Evolutionary conservation across 2,329 filamentous ascomycete genomes (phyloP).

Genomic region (Xylariaceae sp.): DNA sequence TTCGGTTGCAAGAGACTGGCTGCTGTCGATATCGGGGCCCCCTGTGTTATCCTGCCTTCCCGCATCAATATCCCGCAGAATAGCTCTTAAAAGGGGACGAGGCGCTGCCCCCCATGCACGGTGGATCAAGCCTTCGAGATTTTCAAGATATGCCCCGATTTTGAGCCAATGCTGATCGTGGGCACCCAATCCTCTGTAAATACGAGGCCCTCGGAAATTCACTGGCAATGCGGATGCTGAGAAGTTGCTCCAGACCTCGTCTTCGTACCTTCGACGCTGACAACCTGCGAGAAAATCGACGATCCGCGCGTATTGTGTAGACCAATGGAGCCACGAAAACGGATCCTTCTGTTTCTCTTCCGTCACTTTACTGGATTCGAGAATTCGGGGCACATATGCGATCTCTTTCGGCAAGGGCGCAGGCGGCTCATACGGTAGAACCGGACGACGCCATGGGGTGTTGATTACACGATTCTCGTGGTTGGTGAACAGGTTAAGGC

Average conservation of each 20-base stretch:
- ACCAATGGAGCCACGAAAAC: slow-evolving; percentile 32
- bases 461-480: slow-evolving; percentile 37
- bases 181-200: slow-evolving; percentile 26
- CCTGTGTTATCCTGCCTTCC: slow-evolving; percentile 16
- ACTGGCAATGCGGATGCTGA: slow-evolving; percentile 25
- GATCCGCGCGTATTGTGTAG: slow-evolving; percentile 26
- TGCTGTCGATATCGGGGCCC: neutral
- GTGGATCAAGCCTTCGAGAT: slow-evolving; percentile 17
- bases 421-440: slow-evolving; percentile 34
- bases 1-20: neutral
- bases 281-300: slow-evolving; percentile 24
- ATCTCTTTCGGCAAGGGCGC: slow-evolving; percentile 26
- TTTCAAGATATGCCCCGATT: slow-evolving; percentile 31
- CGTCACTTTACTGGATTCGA: slow-evolving; percentile 12
- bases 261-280: slow-evolving; percentile 25
- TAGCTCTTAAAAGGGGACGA: slow-evolving; percentile 26
- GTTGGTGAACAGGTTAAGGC: slow-evolving; percentile 38
- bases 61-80: slow-evolving; percentile 30
- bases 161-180: slow-evolving; percentile 32
- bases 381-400: slow-evolving; percentile 20
- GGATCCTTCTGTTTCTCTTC: slow-evolving; percentile 28
- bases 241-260: slow-evolving; percentile 21
- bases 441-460: slow-evolving; percentile 37
- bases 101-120: slow-evolving; percentile 24
- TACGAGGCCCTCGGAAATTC: slow-evolving; percentile 33